Evolutionary conservation across 345 rosid species (phyloP).

Genomic region (Corchorus capsularis): DNA sequence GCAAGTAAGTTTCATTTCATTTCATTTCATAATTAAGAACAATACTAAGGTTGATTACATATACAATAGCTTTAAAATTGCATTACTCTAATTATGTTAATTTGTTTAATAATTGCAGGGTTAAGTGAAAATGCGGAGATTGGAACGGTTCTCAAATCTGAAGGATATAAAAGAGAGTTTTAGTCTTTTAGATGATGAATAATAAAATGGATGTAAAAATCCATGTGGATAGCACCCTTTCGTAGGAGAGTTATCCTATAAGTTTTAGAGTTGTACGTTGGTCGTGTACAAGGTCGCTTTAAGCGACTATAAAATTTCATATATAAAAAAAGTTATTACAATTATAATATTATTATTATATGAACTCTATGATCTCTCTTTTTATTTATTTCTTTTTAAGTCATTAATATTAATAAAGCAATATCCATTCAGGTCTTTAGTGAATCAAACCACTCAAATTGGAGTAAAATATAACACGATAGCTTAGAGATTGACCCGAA

Average conservation of each 20-base stretch:
- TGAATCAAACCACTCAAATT: no score
- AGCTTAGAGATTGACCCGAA: no score
- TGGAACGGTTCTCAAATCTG: no score
- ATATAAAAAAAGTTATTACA: no score
- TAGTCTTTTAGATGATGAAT: not conserved
- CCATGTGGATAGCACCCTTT: not conserved
- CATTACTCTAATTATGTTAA: not conserved
- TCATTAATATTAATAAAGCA: no score
- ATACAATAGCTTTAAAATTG: not conserved
- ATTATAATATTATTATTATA: no score
- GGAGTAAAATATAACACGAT: no score
- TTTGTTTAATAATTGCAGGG: not conserved
- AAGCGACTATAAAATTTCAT: not conserved
- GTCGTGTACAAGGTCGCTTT: not conserved
- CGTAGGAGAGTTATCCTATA: not conserved
- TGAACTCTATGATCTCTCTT: no score
- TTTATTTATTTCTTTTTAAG: no score
- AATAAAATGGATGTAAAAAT: slow-evolving; percentile 12
- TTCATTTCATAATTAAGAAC: no score
- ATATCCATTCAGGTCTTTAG: no score
- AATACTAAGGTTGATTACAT: no score
- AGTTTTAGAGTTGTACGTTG: slow-evolving; percentile 7
- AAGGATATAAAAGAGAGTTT: not conserved
- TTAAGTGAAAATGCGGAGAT: not conserved
- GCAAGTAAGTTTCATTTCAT: not conserved